phyloP scores from a whole-genome alignment of 2,329 filamentous ascomycete genomes.

The Aspergillus unguis region DNA sequence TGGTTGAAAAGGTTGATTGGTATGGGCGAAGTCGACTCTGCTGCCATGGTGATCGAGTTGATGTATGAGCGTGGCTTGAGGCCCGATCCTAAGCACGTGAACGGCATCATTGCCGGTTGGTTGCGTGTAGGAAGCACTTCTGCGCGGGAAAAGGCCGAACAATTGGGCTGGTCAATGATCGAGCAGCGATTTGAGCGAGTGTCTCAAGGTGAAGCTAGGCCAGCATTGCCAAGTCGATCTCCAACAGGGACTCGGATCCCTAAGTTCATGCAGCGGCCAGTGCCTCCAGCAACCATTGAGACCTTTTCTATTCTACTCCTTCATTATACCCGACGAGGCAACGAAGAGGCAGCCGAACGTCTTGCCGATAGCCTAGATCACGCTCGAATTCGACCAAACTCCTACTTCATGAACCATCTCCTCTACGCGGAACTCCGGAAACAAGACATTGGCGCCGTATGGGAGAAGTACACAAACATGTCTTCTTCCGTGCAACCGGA shows the following conservation, averaged over 20 bases:
- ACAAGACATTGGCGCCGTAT: conserved; percentile 54
- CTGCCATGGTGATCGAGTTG: conserved; percentile 67
- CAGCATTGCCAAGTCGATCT: conserved; percentile 22
- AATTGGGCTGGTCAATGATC: conserved; percentile 74
- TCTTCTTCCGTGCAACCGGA: conserved; percentile 58
- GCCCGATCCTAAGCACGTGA: conserved; percentile 72
- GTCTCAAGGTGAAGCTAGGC: conserved; percentile 29
- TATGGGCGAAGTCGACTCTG: conserved; percentile 66
- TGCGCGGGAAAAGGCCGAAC: conserved; percentile 61
- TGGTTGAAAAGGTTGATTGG: conserved; percentile 84
- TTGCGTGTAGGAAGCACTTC: conserved; percentile 59
- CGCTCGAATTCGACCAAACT: conserved; percentile 64
- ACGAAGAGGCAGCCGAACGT: conserved; percentile 56
- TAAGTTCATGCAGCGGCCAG: conserved; percentile 38
- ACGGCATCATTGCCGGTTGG: conserved; percentile 77
- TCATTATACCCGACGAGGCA: conserved; percentile 63
- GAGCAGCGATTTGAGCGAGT: conserved; percentile 63
- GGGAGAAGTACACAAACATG: conserved; percentile 56
- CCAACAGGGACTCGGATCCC: conserved; percentile 31
- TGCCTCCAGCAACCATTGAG: conserved; percentile 66
- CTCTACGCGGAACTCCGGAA: conserved; percentile 64
- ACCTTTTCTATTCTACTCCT: conserved; percentile 74
- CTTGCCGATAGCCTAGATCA: conserved; percentile 62
- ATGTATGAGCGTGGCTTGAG: conserved; percentile 68
- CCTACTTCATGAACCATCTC: conserved; percentile 76